phyloP scores from a whole-genome alignment of 352 stramenopile species.

The Phytophthora fragariaefolia region DNA sequence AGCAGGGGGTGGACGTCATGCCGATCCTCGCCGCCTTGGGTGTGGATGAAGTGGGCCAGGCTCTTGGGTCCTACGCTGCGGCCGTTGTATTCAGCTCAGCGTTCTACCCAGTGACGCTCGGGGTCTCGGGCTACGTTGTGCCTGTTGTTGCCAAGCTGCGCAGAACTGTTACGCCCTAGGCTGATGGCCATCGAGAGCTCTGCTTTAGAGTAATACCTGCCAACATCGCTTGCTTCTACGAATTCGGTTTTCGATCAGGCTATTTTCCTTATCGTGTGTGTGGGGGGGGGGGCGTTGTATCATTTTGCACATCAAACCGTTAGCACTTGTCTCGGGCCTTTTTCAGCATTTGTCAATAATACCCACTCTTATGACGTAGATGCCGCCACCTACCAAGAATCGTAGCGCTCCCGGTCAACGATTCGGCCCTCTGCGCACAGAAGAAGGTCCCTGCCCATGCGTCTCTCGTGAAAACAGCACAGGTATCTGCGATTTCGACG shows the following conservation, averaged over 20 bases:
- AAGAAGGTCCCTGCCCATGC: constrained; percentile 37
- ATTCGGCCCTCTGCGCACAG: constrained; percentile 4
- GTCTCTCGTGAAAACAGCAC: constrained; percentile 29
- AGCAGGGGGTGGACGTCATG: constrained; percentile 86
- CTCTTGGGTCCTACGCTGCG: constrained; percentile 77
- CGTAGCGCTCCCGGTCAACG: constrained; percentile 28
- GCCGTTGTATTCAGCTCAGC: constrained; percentile 81
- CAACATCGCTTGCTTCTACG: no score
- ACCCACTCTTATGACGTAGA: constrained; percentile 3
- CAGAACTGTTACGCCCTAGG: constrained; percentile 51
- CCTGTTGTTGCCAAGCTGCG: constrained; percentile 72
- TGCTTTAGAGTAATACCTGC: constrained; percentile 14
- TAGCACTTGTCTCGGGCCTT: not conserved
- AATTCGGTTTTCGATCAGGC: no score
- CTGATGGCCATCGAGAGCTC: not conserved
- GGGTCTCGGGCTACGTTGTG: constrained; percentile 76
- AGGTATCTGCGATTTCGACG: constrained; percentile 56
- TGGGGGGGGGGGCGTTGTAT: not conserved
- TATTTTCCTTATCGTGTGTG: no score
- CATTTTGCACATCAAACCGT: not conserved
- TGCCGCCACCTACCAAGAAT: constrained; percentile 52
- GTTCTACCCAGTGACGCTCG: constrained; percentile 84
- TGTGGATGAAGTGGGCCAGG: constrained; percentile 72
- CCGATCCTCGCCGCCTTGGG: constrained; percentile 75
- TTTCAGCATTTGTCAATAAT: not conserved